Conservation (phyloP, 129 eudicot genomes). For the Artemisia argyi region DNA sequence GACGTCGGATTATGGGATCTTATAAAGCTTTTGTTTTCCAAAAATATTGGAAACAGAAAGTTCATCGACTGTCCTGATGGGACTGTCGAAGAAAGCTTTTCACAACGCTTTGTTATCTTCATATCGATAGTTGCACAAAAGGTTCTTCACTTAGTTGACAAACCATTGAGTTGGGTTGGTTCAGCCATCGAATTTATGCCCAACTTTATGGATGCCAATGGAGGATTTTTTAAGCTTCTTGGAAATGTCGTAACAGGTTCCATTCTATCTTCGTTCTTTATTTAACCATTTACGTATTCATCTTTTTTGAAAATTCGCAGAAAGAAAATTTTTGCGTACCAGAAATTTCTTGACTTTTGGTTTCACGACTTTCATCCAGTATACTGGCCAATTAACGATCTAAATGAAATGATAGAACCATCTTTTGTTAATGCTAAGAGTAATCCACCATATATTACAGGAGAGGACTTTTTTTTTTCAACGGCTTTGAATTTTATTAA, state of each 20-base stretch:
- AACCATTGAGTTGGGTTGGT: slow-evolving; percentile 44
- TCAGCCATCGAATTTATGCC: slow-evolving; percentile 43
- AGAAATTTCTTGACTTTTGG: too few species aligned
- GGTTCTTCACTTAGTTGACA: slow-evolving; percentile 23
- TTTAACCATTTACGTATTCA: not conserved
- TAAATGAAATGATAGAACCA: too few species aligned
- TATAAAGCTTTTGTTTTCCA: slow-evolving; percentile 36
- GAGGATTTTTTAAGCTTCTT: slow-evolving; percentile 31
- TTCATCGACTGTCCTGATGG: slow-evolving; percentile 48
- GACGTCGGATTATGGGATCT: slow-evolving; percentile 43
- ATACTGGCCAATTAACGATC: too few species aligned
- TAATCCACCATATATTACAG: too few species aligned
- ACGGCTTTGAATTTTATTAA: too few species aligned
- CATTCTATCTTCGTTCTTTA: not conserved
- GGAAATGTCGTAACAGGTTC: slow-evolving; percentile 36
- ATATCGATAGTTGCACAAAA: slow-evolving; percentile 43
- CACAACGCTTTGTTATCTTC: slow-evolving; percentile 39
- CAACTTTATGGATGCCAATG: slow-evolving; percentile 41
- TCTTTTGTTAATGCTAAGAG: too few species aligned
- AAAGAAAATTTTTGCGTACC: too few species aligned
- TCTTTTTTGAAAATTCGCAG: too few species aligned
- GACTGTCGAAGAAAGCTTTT: slow-evolving; percentile 25
- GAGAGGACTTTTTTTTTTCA: too few species aligned
- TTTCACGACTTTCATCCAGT: too few species aligned
- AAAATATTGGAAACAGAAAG: slow-evolving; percentile 31